Conservation (phyloP, 441 rosid genomes). For the Monsonia emarginata region DNA sequence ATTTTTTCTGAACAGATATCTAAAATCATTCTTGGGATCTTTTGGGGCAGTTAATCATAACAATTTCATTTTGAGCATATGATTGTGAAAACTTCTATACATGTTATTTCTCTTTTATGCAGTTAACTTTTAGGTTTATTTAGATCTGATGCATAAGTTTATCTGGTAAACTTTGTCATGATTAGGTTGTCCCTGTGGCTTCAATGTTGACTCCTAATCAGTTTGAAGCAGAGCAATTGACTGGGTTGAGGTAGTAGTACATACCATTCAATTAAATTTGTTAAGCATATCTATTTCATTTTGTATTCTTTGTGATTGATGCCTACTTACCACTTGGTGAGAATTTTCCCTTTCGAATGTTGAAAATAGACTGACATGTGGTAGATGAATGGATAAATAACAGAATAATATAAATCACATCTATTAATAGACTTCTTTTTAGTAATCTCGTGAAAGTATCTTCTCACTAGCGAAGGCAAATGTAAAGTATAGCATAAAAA, state of each 20-base stretch:
- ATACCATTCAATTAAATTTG: neutral
- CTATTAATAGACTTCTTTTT: neutral
- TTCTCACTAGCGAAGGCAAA: too few relatives aligned
- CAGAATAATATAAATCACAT: neutral
- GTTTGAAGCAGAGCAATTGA: slow-evolving; percentile 89
- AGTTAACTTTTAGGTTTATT: slow-evolving; percentile 8
- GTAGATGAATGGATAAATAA: neutral
- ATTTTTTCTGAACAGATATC: neutral
- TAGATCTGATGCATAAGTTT: slow-evolving; percentile 11
- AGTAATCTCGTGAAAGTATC: neutral
- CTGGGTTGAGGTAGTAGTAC: slow-evolving; percentile 59
- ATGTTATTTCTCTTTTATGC: neutral
- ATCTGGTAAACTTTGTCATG: slow-evolving; percentile 12
- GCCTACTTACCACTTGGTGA: neutral
- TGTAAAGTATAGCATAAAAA: too few relatives aligned
- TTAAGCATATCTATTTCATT: slow-evolving; percentile 13
- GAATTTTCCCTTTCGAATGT: neutral
- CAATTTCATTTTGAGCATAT: neutral
- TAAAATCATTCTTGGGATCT: neutral
- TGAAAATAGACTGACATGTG: neutral
- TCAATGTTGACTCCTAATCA: slow-evolving; percentile 99
- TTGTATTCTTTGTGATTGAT: slow-evolving; percentile 2
- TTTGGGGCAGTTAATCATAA: neutral
- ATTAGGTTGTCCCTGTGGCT: slow-evolving; percentile 95
- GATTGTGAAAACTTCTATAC: neutral